phyloP scores from a whole-genome alignment of 768 basidiomycete species.

The Dacryopinax spathularia region DNA sequence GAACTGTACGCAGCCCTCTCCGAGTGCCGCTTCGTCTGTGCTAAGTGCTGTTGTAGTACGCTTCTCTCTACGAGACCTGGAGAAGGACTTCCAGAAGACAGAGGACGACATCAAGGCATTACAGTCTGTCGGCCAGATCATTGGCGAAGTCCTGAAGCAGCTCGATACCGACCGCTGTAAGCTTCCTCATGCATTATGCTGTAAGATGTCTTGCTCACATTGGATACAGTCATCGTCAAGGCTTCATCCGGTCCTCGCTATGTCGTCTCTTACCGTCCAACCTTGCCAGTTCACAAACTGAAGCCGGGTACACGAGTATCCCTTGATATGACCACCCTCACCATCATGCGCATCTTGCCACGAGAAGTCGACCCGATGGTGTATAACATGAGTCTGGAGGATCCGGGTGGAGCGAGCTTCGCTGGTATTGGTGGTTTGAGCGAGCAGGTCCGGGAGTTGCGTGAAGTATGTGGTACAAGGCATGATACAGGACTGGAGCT shows the following conservation, averaged over 20 bases:
- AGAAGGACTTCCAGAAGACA: conserved; percentile 82
- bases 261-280: conserved; percentile 90
- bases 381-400: conserved; percentile 99
- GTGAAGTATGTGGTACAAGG: conserved; percentile 48
- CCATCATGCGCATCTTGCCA: conserved; percentile 96
- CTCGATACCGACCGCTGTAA: conserved; percentile 92
- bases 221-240: conserved; percentile 81
- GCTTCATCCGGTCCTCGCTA: conserved; percentile 97
- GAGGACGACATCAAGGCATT: conserved; percentile 99
- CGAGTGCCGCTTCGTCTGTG: background rate
- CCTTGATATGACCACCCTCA: conserved; percentile 97
- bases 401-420: conserved; percentile 88
- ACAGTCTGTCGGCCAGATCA: conserved; percentile 96
- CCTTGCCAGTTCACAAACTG: conserved; percentile 80
- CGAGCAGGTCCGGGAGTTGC: conserved; percentile 91
- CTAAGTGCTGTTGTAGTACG: conserved; percentile 42
- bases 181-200: conserved; percentile 27
- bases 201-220: background rate
- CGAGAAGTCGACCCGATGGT: conserved; percentile 96
- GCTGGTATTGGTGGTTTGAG: conserved; percentile 92
- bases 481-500: background rate
- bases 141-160: conserved; percentile 98
- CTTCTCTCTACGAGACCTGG: conserved; percentile 76
- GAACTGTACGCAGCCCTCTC: conserved; percentile 46
- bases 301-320: conserved; percentile 91